Base-by-base conservation (phyloP, 306 rosid genomes). In the Cucurbita maxima region DNA sequence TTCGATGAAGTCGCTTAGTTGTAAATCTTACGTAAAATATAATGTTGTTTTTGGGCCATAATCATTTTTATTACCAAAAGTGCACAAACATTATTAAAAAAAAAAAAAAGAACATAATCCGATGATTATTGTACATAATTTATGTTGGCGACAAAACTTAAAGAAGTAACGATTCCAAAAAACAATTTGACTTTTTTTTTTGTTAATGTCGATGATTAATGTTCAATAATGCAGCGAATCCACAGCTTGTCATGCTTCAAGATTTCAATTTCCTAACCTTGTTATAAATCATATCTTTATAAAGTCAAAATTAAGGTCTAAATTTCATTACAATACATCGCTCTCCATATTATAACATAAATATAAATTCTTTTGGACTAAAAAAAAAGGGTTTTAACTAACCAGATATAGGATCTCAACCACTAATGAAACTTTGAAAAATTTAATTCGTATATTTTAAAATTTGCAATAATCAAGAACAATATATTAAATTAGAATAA, bases 371-470 rank as follows among this genome's bases (percentile, higher is more conserved):
- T 41, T 43, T 63, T n/a, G 25, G 30, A 8, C 50, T 37, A 15
- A 61, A 22, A 58, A 59, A 59, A 59, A 58, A 58, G 63, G 63
- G 66, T 59, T 59, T 59, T 59, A 59, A 59, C 66, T 34, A 59
- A 59, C 44, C 4, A 30, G 66, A 59, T 34, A 34, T 3, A 59
- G 66, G 20, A 59, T 59, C 66, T 59, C 44, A 59, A 10, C 66
- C 10, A 36, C 10, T 34, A 4, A 59, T 59, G 25, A 22, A 22
- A 22, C 25, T 22, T 22, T 22, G 4, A 50, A 50, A 5, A 14
- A 4, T 5, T 13, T 50, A 50, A 9, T 13, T 4, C 16, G 4
- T 50, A 14, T 50, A 14, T 1, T 13, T 13, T 50, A 4, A 50
- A 50, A 4, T 14, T 50, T 13, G 6, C 4, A 13, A 50, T 1